A percentile compares a stretch with the other conserved stretches of the same genome.
phyloP scores from a whole-genome alignment of 1,284 basidiomycete genomes.

The Somion occarium region DNA sequence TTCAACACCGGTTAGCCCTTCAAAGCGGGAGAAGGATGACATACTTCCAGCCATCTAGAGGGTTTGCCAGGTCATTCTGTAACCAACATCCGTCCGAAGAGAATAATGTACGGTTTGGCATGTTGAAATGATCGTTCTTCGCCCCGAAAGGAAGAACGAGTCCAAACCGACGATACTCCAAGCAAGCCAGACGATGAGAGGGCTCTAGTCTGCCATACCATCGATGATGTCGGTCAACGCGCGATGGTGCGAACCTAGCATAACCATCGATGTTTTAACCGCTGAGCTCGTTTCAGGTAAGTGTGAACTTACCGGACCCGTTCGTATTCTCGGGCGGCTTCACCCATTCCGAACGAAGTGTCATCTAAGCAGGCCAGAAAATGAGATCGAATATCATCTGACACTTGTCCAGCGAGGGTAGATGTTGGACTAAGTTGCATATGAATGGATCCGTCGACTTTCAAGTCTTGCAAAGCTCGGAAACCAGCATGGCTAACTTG shows the following conservation, averaged over 20 bases:
- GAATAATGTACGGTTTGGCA: slow-evolving; percentile 35
- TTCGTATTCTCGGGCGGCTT: background rate
- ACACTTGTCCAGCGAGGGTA: too few species aligned
- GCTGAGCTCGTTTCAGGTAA: background rate
- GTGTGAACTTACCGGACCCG: slow-evolving; percentile 4
- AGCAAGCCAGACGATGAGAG: slow-evolving; percentile 35
- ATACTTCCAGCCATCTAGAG: slow-evolving; percentile 37
- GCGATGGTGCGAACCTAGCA: slow-evolving; percentile 21
- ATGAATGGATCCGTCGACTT: too few species aligned
- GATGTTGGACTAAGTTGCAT: too few species aligned
- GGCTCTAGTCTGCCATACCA: slow-evolving; percentile 26
- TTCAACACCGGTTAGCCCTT: too few species aligned
- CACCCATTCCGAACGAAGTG: background rate
- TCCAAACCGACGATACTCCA: slow-evolving; percentile 34
- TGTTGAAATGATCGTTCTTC: slow-evolving; percentile 27
- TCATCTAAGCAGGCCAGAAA: too few species aligned
- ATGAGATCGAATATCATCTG: too few species aligned
- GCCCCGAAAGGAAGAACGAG: slow-evolving; percentile 39
- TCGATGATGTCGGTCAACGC: slow-evolving; percentile 30
- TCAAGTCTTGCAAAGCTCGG: too few species aligned
- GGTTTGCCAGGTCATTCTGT: slow-evolving; percentile 26
- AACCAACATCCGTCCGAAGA: slow-evolving; percentile 27
- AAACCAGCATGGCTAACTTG: too few species aligned
- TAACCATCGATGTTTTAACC: background rate
- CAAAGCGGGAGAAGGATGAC: too few species aligned